Base-by-base conservation (phyloP, 2,329 filamentous ascomycete genomes). In the Beauveria australis region DNA sequence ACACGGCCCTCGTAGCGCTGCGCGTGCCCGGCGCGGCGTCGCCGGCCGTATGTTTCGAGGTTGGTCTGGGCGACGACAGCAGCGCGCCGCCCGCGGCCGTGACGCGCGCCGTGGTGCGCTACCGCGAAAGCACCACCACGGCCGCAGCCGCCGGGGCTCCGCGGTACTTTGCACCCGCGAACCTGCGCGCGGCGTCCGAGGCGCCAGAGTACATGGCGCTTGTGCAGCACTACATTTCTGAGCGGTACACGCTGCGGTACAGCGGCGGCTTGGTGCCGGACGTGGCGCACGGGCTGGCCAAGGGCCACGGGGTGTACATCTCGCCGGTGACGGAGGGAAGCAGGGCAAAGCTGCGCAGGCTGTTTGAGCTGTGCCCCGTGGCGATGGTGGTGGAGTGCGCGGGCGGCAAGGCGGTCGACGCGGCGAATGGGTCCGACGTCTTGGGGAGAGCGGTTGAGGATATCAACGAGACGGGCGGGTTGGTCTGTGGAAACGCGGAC, bases 151-250 rank as follows among this genome's bases (percentile, higher is more conserved):
- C 75, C 64, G 77, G 76, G 64, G 81, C 33, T 6, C 33, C 81
- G 28, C 75, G 79, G 0, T 87, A 86, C 68, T 87, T 87, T 65
- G 81, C 84, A 0, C 84, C 84, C 0, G 84, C 84, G 5, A 87
- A 87, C 65, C 70, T 86, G 59, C 80, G 84, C 10, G 76, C 80
- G 0, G 83, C 84, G 0, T 78, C 79, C 0, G 79, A 85, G 19
- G 73, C 79, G 49, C 66, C 70, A 6, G 64, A 65, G 30, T 87
- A 87, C 68, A 74, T 77, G 69, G 61, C 55, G 0, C 74, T 87
- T 0, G 71, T 87, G 5, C 71, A 72, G 26, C 69, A 73, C 5
- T 86, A 78, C 62, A 78, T 87, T 8, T 52, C 63, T n/a, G 68
- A 78, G 46, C 77, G 76, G 65, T 87, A 85, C 67, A 86, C 84